Evolutionary conservation across 352 stramenopile genomes (phyloP).

Genomic region (Phytophthora sansomeana): DNA sequence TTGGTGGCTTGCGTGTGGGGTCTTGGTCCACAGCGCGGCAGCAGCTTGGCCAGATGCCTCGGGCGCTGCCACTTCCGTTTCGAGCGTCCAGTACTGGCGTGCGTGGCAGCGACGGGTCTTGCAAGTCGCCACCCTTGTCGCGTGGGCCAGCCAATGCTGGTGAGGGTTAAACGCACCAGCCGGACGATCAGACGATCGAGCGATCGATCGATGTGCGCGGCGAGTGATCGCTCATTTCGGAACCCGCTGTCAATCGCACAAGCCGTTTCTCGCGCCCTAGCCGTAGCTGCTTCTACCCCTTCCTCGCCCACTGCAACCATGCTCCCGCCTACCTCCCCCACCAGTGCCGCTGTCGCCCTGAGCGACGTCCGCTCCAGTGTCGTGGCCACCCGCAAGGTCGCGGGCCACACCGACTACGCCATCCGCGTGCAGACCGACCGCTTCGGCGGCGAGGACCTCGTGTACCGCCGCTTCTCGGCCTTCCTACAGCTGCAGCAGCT

Average conservation of each 20-base stretch:
- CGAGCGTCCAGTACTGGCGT: conserved; percentile 34
- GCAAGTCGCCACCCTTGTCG: conserved; percentile 39
- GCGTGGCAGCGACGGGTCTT: conserved; percentile 31
- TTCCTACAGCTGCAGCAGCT: conserved; percentile 88
- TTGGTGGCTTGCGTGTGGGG: conserved; percentile 5
- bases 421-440: conserved; percentile 77
- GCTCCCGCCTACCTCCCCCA: conserved; percentile 39
- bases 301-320: conserved; percentile 22
- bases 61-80: conserved; percentile 22
- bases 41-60: no score
- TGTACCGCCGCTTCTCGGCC: conserved; percentile 87
- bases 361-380: conserved; percentile 66
- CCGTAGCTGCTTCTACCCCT: no score
- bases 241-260: conserved; percentile 34
- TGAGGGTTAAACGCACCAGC: conserved; percentile 28
- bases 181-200: conserved; percentile 30
- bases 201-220: background rate
- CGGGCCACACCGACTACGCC: conserved; percentile 86
- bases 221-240: conserved; percentile 36
- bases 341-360: conserved; percentile 46
- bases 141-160: conserved; percentile 34
- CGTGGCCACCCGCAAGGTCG: conserved; percentile 79
- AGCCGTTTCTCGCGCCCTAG: background rate
- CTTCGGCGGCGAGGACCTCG: conserved; percentile 65
- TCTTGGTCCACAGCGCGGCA: background rate